Conservation (phyloP, 257 asterid genomes). For the Ilex aquifolium region DNA sequence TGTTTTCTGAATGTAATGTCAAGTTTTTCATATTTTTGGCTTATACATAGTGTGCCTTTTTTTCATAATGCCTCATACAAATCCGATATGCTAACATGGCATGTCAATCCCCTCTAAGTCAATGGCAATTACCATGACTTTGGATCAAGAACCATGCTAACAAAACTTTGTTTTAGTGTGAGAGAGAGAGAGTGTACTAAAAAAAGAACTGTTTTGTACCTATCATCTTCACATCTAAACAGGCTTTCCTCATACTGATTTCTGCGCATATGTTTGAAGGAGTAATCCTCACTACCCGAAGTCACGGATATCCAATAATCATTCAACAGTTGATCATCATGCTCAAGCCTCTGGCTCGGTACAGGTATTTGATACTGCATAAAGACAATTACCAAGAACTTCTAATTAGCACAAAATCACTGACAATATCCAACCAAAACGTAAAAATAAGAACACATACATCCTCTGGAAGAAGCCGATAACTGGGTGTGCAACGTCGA, state of each 20-base stretch:
- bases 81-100: neutral
- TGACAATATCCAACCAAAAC: conserved; percentile 1
- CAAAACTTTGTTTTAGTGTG: neutral
- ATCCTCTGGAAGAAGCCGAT: conserved; percentile 98
- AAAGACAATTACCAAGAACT: conserved; percentile 7
- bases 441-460: conserved; percentile 31
- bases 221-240: conserved; percentile 96
- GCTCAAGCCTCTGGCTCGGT: conserved; percentile 91
- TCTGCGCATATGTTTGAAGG: conserved; percentile 94
- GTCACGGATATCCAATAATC: conserved; percentile 98
- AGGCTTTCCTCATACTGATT: conserved; percentile 98
- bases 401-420: neutral
- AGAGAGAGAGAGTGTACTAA: neutral
- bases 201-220: conserved; percentile 32
- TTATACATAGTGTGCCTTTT: too few relatives aligned
- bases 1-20: too few relatives aligned
- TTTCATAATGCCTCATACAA: neutral
- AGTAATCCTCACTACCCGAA: conserved; percentile 99
- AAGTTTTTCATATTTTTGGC: too few relatives aligned
- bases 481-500: conserved; percentile 84
- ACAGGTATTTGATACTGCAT: conserved; percentile 81
- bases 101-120: neutral
- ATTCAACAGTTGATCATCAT: conserved; percentile 80
- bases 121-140: neutral
- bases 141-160: neutral